Evolutionary conservation across 768 basidiomycete genomes (phyloP).

Genomic region (Lactarius sanguifluus): DNA sequence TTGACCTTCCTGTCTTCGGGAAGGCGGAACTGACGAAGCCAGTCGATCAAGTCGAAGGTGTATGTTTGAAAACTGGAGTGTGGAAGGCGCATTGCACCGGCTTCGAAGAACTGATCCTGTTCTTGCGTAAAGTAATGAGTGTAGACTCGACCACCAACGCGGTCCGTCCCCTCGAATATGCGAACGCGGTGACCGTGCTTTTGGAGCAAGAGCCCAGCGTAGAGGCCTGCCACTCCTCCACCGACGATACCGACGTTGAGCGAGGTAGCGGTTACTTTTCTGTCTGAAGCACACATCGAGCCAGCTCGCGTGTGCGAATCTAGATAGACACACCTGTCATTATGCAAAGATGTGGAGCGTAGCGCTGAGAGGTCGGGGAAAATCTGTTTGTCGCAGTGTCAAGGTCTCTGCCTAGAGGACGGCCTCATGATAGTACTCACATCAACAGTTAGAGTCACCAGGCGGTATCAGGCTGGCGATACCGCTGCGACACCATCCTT

Average conservation of each 20-base stretch:
- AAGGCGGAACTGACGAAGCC: constrained; percentile 12
- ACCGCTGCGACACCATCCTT: not conserved
- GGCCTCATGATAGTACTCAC: not conserved
- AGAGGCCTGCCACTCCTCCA: constrained; percentile 28
- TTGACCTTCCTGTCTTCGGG: constrained; percentile 20
- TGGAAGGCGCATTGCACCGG: constrained; percentile 30
- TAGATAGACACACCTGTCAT: constrained; percentile 1
- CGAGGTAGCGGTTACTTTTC: no score
- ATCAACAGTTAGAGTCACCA: not conserved
- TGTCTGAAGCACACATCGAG: not conserved
- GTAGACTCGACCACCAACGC: constrained; percentile 27
- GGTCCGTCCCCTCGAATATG: constrained; percentile 24
- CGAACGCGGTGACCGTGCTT: constrained; percentile 22
- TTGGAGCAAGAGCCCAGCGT: constrained; percentile 24
- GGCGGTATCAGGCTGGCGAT: not conserved
- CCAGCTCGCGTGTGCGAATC: not conserved
- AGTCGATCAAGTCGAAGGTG: constrained; percentile 24
- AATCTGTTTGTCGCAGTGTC: not conserved
- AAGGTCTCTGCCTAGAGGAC: not conserved
- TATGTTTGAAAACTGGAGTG: constrained; percentile 19
- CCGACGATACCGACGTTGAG: constrained; percentile 25
- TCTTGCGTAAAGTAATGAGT: constrained; percentile 29
- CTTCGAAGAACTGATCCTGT: constrained; percentile 29
- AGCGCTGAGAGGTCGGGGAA: not conserved
- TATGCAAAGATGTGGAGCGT: not conserved